Percentiles rank a stretch among this genome's conserved stretches.
phyloP scores from a whole-genome alignment of 805 yeast species.

The Lipomyces kockii region DNA sequence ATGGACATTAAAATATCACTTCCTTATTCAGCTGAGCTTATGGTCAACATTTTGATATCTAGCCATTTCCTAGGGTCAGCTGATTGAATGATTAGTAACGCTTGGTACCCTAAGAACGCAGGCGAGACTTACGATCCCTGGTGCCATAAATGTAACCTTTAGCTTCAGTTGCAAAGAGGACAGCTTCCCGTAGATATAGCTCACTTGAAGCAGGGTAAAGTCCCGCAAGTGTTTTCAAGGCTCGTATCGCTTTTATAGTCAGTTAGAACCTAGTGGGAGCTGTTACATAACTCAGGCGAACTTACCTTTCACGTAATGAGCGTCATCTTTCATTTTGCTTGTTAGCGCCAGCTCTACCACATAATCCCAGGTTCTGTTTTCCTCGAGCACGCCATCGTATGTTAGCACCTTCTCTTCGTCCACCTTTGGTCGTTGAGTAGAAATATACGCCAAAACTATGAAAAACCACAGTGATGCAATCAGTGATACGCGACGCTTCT shows the following conservation, averaged over 20 bases:
- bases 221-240: constrained; percentile 23
- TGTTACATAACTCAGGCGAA: not conserved
- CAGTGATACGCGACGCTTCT: constrained; percentile 16
- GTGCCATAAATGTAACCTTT: constrained; percentile 8
- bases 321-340: constrained; percentile 22
- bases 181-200: constrained; percentile 19
- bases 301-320: constrained; percentile 36
- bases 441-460: constrained; percentile 28
- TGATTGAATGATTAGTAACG: not conserved
- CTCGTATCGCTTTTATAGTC: constrained; percentile 22
- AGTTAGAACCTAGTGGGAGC: not conserved
- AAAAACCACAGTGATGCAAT: constrained; percentile 33
- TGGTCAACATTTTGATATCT: not conserved
- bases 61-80: constrained; percentile 2
- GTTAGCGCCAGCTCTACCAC: constrained; percentile 27
- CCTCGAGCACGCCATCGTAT: constrained; percentile 19
- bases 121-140: not conserved
- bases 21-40: not conserved
- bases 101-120: not conserved
- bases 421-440: constrained; percentile 20
- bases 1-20: not conserved
- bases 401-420: constrained; percentile 6
- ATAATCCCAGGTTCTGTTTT: constrained; percentile 31
- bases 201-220: constrained; percentile 2
- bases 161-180: constrained; percentile 21